phyloP scores from a whole-genome alignment of 768 basidiomycete species.

The Cystofilobasidium ferigula region DNA sequence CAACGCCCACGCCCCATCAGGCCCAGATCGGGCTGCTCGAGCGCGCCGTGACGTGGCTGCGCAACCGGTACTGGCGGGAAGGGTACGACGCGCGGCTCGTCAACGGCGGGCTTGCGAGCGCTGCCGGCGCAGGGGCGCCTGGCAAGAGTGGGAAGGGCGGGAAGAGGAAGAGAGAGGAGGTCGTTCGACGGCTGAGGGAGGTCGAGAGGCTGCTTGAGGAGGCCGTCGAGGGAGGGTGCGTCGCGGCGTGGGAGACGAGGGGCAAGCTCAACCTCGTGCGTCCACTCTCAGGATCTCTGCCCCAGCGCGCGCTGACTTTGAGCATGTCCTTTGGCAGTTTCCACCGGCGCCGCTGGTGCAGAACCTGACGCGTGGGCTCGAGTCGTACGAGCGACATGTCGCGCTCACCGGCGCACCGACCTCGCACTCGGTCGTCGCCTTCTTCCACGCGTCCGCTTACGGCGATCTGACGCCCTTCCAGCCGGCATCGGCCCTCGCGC shows the following conservation, averaged over 20 bases:
- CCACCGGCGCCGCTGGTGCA: constrained; percentile 48
- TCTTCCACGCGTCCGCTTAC: constrained; percentile 83
- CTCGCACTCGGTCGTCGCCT: constrained; percentile 73
- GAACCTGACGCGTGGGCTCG: constrained; percentile 19
- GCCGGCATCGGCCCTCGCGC: constrained; percentile 55
- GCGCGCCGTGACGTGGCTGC: background rate
- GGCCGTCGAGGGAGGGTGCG: constrained; percentile 32
- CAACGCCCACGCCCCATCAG: background rate
- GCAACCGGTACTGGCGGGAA: constrained; percentile 12
- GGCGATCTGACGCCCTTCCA: constrained; percentile 33
- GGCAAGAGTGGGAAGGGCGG: background rate
- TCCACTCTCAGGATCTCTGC: background rate
- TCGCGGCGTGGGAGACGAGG: constrained; percentile 24
- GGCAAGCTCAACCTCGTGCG: constrained; percentile 25
- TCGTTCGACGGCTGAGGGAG: background rate
- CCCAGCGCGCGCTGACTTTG: constrained; percentile 63
- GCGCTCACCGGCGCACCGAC: constrained; percentile 66
- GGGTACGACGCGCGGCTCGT: background rate
- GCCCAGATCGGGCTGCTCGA: background rate
- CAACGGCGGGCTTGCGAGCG: background rate
- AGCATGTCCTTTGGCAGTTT: constrained; percentile 64
- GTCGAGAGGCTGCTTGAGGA: constrained; percentile 10
- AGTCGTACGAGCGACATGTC: constrained; percentile 46
- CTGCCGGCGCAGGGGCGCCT: too few species aligned
- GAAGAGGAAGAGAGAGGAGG: background rate